Evolutionary conservation across 139 green algal species (phyloP), one percentile per base, ranked within the genome.

Genomic region (Chlamydomonas schloesseri): DNA sequence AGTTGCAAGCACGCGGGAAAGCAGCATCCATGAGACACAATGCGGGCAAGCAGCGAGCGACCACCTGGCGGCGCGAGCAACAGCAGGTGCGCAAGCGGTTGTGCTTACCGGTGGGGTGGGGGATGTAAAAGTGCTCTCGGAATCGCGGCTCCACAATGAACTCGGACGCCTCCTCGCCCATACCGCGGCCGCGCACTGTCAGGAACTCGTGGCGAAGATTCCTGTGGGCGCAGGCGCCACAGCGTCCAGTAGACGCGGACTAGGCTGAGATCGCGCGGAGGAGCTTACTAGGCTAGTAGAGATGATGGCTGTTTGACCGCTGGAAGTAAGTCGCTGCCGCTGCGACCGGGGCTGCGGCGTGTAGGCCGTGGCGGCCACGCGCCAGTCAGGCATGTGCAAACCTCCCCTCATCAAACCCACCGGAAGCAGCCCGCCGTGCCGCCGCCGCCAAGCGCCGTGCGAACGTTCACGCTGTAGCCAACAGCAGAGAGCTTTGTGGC

Each of bases 101-200:
- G n/a, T n/a, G n/a, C n/a, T 50, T 8, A 50, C 42, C 42, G 42
- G 58, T 72, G 26, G 88, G 84, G 64, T 89, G 84, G 1, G 84
- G 42, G 76, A 92, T 88, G 5, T 34, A 1, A 42, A 92, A 92
- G 79, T 90, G 84, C 55, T 92, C 80, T 5, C 84, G 78, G 80
- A 92, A 89, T 21, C 37, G 42, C 5, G 85, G 83, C 64, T 84
- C 88, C n/a, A 92, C 88, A 28, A 91, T 67, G 60, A 81, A 91
- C 60, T 91, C 87, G 8, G 60, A 31, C 50, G 72, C 80, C 62
- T 71, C 64, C 29, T 82, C 55, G 60, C 87, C 78, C 42, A 50
- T 8, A 26, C 57, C 80, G 0, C n/a, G 62, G 31, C 80, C 73
- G 1, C 57, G 79, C 29, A 89, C 77, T n/a, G 46, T 36, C 6